phyloP scores from a whole-genome alignment of 2,329 filamentous ascomycete species.

The Paramyrothecium roridum region DNA sequence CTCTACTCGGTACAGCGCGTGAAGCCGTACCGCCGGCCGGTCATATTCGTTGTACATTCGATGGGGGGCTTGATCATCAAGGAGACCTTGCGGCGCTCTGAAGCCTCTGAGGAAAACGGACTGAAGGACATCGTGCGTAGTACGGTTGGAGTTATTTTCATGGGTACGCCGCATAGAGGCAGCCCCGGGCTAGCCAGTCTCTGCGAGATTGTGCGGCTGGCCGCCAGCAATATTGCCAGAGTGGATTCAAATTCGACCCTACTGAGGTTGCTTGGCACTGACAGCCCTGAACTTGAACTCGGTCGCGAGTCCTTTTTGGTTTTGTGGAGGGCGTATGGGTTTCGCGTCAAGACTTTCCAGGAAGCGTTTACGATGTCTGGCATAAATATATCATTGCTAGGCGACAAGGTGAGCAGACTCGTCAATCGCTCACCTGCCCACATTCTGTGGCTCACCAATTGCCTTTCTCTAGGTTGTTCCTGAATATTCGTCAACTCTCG shows the following conservation, averaged over 20 bases:
- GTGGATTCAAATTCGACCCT: background rate
- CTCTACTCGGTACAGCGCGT: slow-evolving; percentile 3
- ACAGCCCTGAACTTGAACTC: slow-evolving; percentile 9
- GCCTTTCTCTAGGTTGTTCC: too few relatives aligned
- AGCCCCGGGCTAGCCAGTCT: background rate
- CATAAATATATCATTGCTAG: slow-evolving; percentile 4
- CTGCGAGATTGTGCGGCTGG: too few relatives aligned
- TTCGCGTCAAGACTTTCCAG: slow-evolving; percentile 13
- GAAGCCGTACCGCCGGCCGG: background rate
- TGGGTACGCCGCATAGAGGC: background rate
- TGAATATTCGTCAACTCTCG: slow-evolving; percentile 7
- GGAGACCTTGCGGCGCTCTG: too few relatives aligned
- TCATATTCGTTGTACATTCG: slow-evolving; percentile 7
- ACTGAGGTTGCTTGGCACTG: slow-evolving; percentile 4
- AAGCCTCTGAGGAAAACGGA: background rate
- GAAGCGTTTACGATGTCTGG: slow-evolving; percentile 6
- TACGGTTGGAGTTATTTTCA: background rate
- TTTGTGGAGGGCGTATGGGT: slow-evolving; percentile 7
- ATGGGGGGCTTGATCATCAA: slow-evolving; percentile 9
- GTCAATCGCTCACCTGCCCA: too few relatives aligned
- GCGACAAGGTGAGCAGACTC: too few relatives aligned
- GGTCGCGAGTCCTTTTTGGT: slow-evolving; percentile 8
- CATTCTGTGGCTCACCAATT: too few relatives aligned
- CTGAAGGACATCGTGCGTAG: background rate
- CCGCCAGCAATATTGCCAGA: slow-evolving; percentile 4